These are phyloP conservation scores for Rubus idaeus DNA, from an alignment of 306 rosid species.

Conservation along the genomic window DNA sequence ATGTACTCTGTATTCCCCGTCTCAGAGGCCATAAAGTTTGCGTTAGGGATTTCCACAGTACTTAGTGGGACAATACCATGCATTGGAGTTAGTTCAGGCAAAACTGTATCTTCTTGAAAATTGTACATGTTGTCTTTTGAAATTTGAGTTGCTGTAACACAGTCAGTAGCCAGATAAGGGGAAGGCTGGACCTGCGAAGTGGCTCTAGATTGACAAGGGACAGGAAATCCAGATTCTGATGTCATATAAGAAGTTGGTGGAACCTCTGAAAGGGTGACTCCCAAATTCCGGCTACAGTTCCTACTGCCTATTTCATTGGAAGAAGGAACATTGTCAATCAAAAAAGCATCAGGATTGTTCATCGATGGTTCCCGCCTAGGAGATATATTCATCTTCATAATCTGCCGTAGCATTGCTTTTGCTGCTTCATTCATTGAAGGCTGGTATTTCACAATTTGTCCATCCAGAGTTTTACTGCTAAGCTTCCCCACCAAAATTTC, in stretches of 20 bases:
- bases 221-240: conserved; percentile 30
- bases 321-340: conserved; percentile 43
- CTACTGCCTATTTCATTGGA: conserved; percentile 32
- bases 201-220: conserved; percentile 30
- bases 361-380: conserved; percentile 40
- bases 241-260: conserved; percentile 35
- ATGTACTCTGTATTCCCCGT: conserved; percentile 32
- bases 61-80: conserved; percentile 41
- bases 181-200: conserved; percentile 42
- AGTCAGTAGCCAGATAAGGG: conserved; percentile 28
- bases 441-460: conserved; percentile 52
- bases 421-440: conserved; percentile 64
- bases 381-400: conserved; percentile 50
- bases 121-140: conserved; percentile 26
- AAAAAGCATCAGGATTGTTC: conserved; percentile 43
- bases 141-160: conserved; percentile 34
- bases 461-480: conserved; percentile 38
- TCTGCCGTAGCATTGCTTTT: conserved; percentile 49
- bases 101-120: conserved; percentile 29
- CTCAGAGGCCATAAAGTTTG: conserved; percentile 37
- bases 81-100: conserved; percentile 39
- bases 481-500: conserved; percentile 31
- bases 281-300: conserved; percentile 40
- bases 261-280: conserved; percentile 52
- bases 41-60: conserved; percentile 30